Evolutionary conservation across 2,329 filamentous ascomycete species (phyloP).

Genomic region (Penicillium sclerotigenum): DNA sequence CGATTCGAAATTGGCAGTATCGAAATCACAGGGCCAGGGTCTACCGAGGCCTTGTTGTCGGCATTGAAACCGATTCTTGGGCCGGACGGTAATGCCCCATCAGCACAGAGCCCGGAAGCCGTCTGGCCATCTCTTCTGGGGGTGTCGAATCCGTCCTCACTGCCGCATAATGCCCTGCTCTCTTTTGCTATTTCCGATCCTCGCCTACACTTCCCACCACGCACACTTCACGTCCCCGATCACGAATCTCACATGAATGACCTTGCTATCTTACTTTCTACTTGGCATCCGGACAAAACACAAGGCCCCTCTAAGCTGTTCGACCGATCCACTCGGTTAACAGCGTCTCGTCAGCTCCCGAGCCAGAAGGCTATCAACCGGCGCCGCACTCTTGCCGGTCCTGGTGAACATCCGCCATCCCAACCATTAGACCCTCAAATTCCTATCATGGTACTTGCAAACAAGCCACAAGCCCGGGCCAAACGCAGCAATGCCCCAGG

Average conservation of each 20-base stretch:
- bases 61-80: conserved; percentile 55
- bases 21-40: conserved; percentile 67
- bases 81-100: conserved; percentile 16
- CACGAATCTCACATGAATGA: conserved; percentile 36
- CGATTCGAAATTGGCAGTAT: conserved; percentile 72
- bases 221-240: conserved; percentile 47
- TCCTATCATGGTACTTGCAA: conserved; percentile 68
- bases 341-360: conserved; percentile 64
- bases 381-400: conserved; percentile 61
- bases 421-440: conserved; percentile 68
- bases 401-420: conserved; percentile 61
- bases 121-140: conserved; percentile 44
- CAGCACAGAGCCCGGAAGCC: conserved; percentile 33
- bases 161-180: conserved; percentile 69
- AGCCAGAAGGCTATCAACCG: conserved; percentile 78
- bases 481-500: conserved; percentile 56
- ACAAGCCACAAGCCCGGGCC: conserved; percentile 44
- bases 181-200: conserved; percentile 75
- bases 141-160: conserved; percentile 64
- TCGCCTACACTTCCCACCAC: conserved; percentile 72
- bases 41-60: conserved; percentile 72
- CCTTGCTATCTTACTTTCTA: conserved; percentile 60
- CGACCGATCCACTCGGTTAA: conserved; percentile 62
- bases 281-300: conserved; percentile 63
- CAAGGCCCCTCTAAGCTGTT: conserved; percentile 59